Base-by-base conservation (phyloP, 2,329 filamentous ascomycete species). In the Phialophora expanda region DNA sequence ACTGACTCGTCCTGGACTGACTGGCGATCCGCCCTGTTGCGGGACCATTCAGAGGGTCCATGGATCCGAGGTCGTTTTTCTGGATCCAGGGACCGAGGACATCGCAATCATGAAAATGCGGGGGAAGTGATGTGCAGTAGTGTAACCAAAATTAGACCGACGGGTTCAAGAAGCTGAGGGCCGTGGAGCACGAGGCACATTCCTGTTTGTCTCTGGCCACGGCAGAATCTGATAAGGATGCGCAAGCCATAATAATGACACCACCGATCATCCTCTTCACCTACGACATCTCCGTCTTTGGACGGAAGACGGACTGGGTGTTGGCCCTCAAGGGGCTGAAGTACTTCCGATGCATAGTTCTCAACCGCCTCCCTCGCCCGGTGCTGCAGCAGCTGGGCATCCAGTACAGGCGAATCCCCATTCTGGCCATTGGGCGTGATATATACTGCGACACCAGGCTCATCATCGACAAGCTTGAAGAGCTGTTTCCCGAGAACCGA, bases 401-500 rank as follows among this genome's bases (percentile, higher is more conserved):
- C 58, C 78, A 80, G 9, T 89, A 92, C 77, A 85, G 89, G 4
- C 88, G 90, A 63, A 90, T 91, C 65, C 90, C 90, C 1, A 74
- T 91, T 59, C 77, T 92, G 56, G 78, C 86, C 22, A 86, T 91
- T 70, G 89, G 87, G 14, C 81, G 85, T 4, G 86, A 90, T 73
- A 78, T 92, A 51, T 92, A 90, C 78, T 80, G 86, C 66, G 89
- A 92, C 79, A 88, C 87, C 1, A 85, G 87, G 2, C 82, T 91
- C 20, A 91, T 91, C 72, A 76, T 92, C 22, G 76, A 76, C 20
- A 89, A 87, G 75, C 84, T 92, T 0, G 87, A 91, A 72, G 71
- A 78, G 1, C 78, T 84, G 38, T 86, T 84, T 73, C 83, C 83
- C 0, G 67, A 78, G 1, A 74, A 77, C 11, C 73, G 78, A 73